Conservation (phyloP, 305 asterid species). For the Striga hermonthica region DNA sequence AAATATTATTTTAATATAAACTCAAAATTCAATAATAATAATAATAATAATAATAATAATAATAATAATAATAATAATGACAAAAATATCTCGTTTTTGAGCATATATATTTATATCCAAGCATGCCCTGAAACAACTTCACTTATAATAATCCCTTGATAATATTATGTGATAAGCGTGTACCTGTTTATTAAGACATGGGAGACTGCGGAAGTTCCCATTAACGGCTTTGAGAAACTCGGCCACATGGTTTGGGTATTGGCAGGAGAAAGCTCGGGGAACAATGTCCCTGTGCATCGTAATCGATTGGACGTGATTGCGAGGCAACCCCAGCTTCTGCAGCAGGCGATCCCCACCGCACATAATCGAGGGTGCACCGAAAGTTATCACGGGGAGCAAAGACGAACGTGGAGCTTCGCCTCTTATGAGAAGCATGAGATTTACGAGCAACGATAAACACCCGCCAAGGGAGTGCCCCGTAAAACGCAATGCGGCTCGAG, state of each 20-base stretch:
- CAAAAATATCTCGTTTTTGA: too few species aligned
- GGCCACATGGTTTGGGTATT: slow-evolving; percentile 81
- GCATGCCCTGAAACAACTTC: too few species aligned
- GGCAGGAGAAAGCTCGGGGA: slow-evolving; percentile 94
- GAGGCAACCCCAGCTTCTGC: slow-evolving; percentile 63
- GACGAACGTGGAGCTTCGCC: slow-evolving; percentile 66
- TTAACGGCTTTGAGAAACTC: slow-evolving; percentile 85
- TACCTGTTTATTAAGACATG: slow-evolving; percentile 86
- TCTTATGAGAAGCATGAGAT: slow-evolving; percentile 80
- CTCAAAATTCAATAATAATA: too few species aligned
- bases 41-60: too few species aligned
- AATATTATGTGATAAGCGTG: neutral
- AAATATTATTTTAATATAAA: too few species aligned
- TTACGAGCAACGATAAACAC: slow-evolving; percentile 74
- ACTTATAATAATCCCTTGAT: neutral
- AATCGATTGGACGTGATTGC: slow-evolving; percentile 64
- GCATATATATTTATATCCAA: too few species aligned
- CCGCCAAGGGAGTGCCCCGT: slow-evolving; percentile 98
- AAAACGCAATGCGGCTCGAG: slow-evolving; percentile 66
- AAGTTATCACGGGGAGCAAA: slow-evolving; percentile 81
- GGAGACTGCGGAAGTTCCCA: slow-evolving; percentile 70
- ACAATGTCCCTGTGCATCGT: slow-evolving; percentile 96
- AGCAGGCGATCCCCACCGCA: slow-evolving; percentile 91
- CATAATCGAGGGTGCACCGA: slow-evolving; percentile 85
- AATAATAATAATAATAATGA: too few species aligned